Percentiles rank a stretch among this genome's conserved stretches.
phyloP scores from a whole-genome alignment of 257 asterid species.

The Voacanga thouarsii region DNA sequence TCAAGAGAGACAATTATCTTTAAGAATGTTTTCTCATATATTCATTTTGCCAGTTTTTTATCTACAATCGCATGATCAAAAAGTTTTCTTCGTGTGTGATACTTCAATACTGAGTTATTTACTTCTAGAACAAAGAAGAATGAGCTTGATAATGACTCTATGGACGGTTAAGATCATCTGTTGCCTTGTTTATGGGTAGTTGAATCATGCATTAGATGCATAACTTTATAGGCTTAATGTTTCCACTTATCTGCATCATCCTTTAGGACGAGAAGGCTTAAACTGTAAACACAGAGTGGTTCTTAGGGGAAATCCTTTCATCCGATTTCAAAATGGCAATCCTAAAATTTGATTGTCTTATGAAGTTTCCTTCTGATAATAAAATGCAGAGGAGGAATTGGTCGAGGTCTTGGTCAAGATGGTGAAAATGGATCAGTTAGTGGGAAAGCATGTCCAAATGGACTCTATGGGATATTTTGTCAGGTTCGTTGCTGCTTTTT shows the following conservation, averaged over 20 bases:
- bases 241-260: neutral
- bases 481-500: constrained; percentile 43
- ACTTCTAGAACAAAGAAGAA: neutral
- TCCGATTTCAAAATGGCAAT: neutral
- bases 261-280: neutral
- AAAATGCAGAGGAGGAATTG: constrained; percentile 69
- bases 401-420: constrained; percentile 62
- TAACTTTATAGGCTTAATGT: neutral
- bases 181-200: neutral
- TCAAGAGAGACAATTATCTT: neutral
- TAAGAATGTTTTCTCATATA: neutral
- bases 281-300: neutral
- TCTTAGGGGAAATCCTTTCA: neutral
- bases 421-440: constrained; percentile 80
- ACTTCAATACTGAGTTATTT: neutral
- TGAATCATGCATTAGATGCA: neutral
- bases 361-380: neutral
- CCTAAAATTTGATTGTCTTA: neutral
- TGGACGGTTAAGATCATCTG: neutral
- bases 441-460: constrained; percentile 83
- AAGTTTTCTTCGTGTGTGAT: neutral
- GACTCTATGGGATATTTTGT: constrained; percentile 84
- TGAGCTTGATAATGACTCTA: neutral
- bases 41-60: too few species aligned
- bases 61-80: neutral